These are phyloP conservation scores for Collybia mongolica DNA, from an alignment of 768 basidiomycete species.

Conservation along the genomic window DNA sequence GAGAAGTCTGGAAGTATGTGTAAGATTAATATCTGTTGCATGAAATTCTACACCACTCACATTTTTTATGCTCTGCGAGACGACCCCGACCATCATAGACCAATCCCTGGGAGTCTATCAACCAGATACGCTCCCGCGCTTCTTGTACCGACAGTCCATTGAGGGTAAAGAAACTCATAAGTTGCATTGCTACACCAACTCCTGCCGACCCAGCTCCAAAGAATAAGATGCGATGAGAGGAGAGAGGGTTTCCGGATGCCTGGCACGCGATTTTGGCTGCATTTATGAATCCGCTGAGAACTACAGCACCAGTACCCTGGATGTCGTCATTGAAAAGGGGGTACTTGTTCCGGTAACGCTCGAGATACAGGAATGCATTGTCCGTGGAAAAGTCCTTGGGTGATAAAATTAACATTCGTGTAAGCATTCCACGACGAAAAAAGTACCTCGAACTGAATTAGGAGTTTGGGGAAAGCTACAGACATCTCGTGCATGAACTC, in stretches of 20 bases:
- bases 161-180: conserved; percentile 86
- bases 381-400: conserved; percentile 86
- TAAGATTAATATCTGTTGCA: conserved; percentile 4
- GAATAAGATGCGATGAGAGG: conserved; percentile 85
- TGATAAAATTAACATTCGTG: background rate
- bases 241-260: conserved; percentile 66
- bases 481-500: conserved; percentile 89
- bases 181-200: conserved; percentile 88
- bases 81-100: conserved; percentile 73
- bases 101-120: conserved; percentile 86
- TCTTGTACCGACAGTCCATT: conserved; percentile 76
- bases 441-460: conserved; percentile 81
- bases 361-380: conserved; percentile 85
- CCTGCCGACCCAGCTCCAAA: conserved; percentile 92
- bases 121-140: conserved; percentile 74
- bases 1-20: conserved; percentile 62
- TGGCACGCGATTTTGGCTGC: conserved; percentile 76
- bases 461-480: conserved; percentile 69
- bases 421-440: background rate
- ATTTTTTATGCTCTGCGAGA: conserved; percentile 83
- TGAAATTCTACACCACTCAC: conserved; percentile 31
- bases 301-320: conserved; percentile 88
- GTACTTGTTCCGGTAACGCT: conserved; percentile 71
- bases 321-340: conserved; percentile 91
- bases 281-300: conserved; percentile 87